Conservation (phyloP, 192 early-diverging fungal genomes). For the Umbelopsis sp. region DNA sequence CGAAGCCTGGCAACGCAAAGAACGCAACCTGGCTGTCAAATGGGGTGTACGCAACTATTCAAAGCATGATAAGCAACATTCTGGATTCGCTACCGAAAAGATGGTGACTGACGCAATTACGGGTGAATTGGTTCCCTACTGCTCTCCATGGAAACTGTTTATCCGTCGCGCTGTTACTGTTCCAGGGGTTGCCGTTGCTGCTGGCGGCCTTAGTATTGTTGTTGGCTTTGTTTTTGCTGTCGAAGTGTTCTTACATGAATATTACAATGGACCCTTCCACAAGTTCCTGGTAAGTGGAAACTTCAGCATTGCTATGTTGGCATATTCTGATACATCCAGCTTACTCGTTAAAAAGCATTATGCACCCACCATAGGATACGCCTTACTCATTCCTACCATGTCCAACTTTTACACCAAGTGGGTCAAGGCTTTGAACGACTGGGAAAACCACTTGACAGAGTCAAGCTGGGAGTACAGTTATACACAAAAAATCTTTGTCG, state of each 20-base stretch:
- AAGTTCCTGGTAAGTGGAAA: constrained; percentile 42
- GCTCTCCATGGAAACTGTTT: constrained; percentile 73
- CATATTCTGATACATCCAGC: background rate
- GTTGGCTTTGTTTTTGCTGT: constrained; percentile 72
- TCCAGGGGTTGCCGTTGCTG: constrained; percentile 61
- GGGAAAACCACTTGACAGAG: constrained; percentile 84
- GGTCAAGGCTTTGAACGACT: constrained; percentile 66
- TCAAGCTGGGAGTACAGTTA: constrained; percentile 67
- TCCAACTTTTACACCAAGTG: constrained; percentile 64
- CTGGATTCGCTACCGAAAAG: constrained; percentile 69
- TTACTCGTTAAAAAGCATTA: constrained; percentile 49
- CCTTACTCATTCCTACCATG: constrained; percentile 70
- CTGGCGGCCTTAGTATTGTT: constrained; percentile 57
- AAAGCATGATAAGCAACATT: constrained; percentile 61
- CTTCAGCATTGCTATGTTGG: background rate
- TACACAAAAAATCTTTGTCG: constrained; percentile 85
- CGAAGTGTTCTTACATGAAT: constrained; percentile 77
- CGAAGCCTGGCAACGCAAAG: constrained; percentile 81
- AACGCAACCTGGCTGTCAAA: constrained; percentile 65
- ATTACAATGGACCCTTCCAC: constrained; percentile 81
- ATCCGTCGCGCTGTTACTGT: constrained; percentile 55
- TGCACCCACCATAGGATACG: constrained; percentile 76
- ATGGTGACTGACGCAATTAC: constrained; percentile 65
- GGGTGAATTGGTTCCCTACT: constrained; percentile 72
- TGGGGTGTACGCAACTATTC: constrained; percentile 77